Base-by-base conservation (phyloP, 352 stramenopile genomes). In the Thalassiosira hispida region DNA sequence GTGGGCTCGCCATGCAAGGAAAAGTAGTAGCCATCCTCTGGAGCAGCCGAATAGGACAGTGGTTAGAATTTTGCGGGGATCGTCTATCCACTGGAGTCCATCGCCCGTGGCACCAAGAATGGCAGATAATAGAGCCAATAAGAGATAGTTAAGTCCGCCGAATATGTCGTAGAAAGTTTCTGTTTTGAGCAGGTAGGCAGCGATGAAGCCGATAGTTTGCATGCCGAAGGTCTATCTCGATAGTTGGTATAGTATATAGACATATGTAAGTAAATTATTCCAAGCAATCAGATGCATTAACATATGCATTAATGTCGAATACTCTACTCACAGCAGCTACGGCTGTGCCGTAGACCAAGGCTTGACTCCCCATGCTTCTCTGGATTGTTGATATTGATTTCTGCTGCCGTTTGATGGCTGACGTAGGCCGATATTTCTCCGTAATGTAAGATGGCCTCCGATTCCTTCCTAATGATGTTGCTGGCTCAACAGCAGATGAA, bases 121-220 rank as follows among this genome's bases (percentile, higher is more conserved):
- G 1, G 71, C 74, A 25, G 53, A 78, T 44, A 71, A 80, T 31
- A 81, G 11, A 6, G 70, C 85, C 16, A 91, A 20, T 23, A 83
- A 18, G 2, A 91, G 46, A 51, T 87, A 89, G 49, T 91, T 91
- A 3, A 84, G 31, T 7, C 81, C 82, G 18, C 85, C 85, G 8
- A 88, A 64, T 52, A 91, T 82, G 69, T 89, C 85, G 47, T 90
- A 91, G 64, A 91, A 90, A 0, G 40, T 78, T 73, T 91, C 85
- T 12, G 85, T 91, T 68, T 85, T 77, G 14, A 84, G 61, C 4
- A 71, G n/a, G 35, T 82, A 87, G 2, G 85, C 82, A 16, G 61
- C 70, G 1, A 65, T 22, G 70, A 90, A 91, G 16, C 85, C 85
- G 3, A 66, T 2, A 1, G 71, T 65, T 76, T 91, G 85, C 40